Base-by-base conservation (phyloP, 1,284 basidiomycete genomes). In the Gymnopus androsaceus region DNA sequence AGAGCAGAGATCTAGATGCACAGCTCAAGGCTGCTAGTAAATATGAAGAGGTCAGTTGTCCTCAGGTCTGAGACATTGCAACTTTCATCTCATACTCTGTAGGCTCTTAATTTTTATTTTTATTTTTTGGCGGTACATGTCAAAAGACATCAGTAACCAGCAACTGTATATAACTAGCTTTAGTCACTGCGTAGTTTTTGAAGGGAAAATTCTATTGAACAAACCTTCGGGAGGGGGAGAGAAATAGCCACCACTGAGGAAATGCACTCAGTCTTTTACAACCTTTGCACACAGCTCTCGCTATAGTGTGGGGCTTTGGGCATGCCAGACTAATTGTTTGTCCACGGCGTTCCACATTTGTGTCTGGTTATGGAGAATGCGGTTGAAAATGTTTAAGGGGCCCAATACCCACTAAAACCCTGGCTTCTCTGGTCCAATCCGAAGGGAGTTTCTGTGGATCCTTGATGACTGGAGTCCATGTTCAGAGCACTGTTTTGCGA, bases 371-470 rank as follows among this genome's bases (percentile, higher is more conserved):
- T 19, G 15, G 25, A 15, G 21, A 4, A 44, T 25, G 8, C 5
- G 41, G 30, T 46, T 46, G 6, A 33, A 33, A 21, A 9, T n/a
- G n/a, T n/a, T n/a, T 6, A 33, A 33, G 31, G 31, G 31, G 11
- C 52, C 38, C 60, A n/a, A 60, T 64, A 64, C 65, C 63, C 65
- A 67, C 64, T 66, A n/a, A n/a, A n/a, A n/a, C n/a, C n/a, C n/a
- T n/a, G n/a, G n/a, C n/a, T n/a, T n/a, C n/a, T n/a, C n/a, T 34
- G 0, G 57, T 48, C 64, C 66, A 65, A 42, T 64, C 55, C 6
- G 61, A 55, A 2, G 51, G 58, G 19, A 65, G 56, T 17, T 38
- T 14, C 21, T 58, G n/a, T 41, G 57, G 38, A 36, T 65, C 50
- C 17, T 33, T 19, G 3, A 67, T 51, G 3, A 62, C 49, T 3